Evolutionary conservation across 2,329 filamentous ascomycete species (phyloP), one percentile per base, ranked within the genome.

Genomic region (Calonectria honghensis): DNA sequence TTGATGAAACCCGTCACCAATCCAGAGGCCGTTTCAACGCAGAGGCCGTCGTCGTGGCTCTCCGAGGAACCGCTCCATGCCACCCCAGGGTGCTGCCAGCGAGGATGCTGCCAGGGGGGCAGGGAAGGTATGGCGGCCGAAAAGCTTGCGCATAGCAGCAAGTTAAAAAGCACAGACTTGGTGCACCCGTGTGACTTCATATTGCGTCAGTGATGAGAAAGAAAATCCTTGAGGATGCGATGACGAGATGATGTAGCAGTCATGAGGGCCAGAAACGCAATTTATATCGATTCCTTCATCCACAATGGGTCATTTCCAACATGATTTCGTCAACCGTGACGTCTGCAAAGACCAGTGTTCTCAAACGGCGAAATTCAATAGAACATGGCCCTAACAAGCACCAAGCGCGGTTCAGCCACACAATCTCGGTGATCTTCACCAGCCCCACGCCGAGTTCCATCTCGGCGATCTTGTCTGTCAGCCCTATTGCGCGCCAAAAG

Each of bases 381-480:
- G 29, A 31, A 3, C 27, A 11, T 1, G 6, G 11, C 14, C 18
- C 29, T 54, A 54, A 13, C 29, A 54, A 11, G 4, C 16, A 20
- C 31, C 31, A 10, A 63, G 27, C 1, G 24, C 1, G 7, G 9
- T 14, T 29, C 6, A 41, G 57, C 37, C 57, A 41, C 24, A 63
- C 37, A 63, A 41, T 63, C 57, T 63, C 57, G 57, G 57, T n/a
- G 57, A 63, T 63, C 37, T 63, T 39, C 52, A 24, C 16, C 14
- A 41, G 35, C 57, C 57, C 57, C 57, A 63, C 57, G 57, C 57
- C 57, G 57, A 63, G 39, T 16, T 31, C n/a, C 35, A 24, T 29
- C 35, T 41, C 57, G 57, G 57, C 37, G 57, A 63, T 63, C 39
- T 63, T 24, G 37, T 29, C 57, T 24, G 37, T 29, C 57, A 63